A percentile compares a stretch with the other conserved stretches of the same genome.
These are phyloP conservation scores for Berkeleyomyces rouxiae DNA, from an alignment of 2,329 filamentous ascomycete species.

Conservation along the genomic window DNA sequence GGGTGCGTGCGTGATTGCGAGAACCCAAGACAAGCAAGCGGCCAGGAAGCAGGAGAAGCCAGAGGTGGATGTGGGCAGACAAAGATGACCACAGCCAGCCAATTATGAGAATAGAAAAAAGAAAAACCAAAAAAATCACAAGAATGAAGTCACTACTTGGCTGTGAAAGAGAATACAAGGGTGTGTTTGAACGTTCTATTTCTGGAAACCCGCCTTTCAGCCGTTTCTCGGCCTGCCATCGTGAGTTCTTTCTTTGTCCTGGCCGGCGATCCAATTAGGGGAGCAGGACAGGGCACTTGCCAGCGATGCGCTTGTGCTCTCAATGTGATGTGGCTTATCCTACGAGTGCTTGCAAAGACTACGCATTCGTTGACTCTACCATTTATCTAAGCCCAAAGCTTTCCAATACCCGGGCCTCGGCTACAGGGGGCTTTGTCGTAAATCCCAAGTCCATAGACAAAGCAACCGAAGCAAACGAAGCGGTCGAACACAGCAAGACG, in stretches of 20 bases:
- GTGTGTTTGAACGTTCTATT: not conserved
- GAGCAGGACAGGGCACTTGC: not conserved
- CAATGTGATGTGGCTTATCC: no score
- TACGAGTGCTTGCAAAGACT: no score
- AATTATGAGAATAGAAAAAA: not conserved
- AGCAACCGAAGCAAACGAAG: not conserved
- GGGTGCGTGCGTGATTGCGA: constrained; percentile 1
- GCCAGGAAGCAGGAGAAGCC: not conserved
- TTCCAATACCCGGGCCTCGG: not conserved
- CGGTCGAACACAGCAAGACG: no score
- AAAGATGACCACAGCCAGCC: not conserved
- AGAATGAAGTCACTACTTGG: not conserved
- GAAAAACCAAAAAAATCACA: not conserved
- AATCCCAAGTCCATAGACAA: not conserved
- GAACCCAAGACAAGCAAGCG: no score
- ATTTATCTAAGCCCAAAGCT: not conserved
- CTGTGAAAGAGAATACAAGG: no score
- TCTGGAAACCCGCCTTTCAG: not conserved
- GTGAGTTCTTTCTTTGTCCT: not conserved
- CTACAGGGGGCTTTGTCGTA: not conserved
- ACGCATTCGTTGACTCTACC: no score
- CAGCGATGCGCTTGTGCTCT: no score
- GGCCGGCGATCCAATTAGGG: not conserved
- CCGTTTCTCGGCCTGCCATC: not conserved
- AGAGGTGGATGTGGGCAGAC: not conserved